Conservation (phyloP, 768 basidiomycete species). For the Leccinum arenicola region DNA sequence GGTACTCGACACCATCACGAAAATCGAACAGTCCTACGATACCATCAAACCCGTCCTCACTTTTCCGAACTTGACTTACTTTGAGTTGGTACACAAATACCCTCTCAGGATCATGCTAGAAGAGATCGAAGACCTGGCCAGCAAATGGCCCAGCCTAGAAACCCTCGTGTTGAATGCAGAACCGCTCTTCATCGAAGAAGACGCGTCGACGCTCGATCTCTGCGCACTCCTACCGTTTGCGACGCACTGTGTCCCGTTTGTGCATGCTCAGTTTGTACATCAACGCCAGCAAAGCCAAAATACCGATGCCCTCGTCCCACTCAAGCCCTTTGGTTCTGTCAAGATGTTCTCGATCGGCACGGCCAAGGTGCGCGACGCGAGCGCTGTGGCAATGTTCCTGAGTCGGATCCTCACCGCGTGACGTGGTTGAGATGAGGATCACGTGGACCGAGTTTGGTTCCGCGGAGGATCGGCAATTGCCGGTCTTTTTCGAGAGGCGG, state of each 20-base stretch:
- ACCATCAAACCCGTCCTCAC: slow-evolving; percentile 37
- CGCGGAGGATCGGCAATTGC: slow-evolving; percentile 12
- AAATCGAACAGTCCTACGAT: slow-evolving; percentile 29
- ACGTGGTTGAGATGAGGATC: slow-evolving; percentile 43
- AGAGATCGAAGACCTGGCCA: slow-evolving; percentile 46
- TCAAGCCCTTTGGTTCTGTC: slow-evolving; percentile 22
- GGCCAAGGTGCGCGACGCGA: slow-evolving; percentile 43
- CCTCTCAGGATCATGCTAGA: slow-evolving; percentile 35
- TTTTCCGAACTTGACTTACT: slow-evolving; percentile 31
- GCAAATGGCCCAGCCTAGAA: slow-evolving; percentile 44
- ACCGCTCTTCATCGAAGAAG: slow-evolving; percentile 32
- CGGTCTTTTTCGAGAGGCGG: slow-evolving; percentile 13
- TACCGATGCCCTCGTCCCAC: slow-evolving; percentile 2
- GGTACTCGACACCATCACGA: too few relatives aligned
- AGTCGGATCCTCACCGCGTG: slow-evolving; percentile 47
- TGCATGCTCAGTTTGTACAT: slow-evolving; percentile 37
- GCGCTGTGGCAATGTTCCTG: slow-evolving; percentile 49
- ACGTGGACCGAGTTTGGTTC: slow-evolving; percentile 40
- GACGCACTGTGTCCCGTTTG: slow-evolving; percentile 36
- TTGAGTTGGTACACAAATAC: slow-evolving; percentile 32
- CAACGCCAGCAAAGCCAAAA: slow-evolving; percentile 28
- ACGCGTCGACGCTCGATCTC: slow-evolving; percentile 32
- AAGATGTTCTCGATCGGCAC: slow-evolving; percentile 45
- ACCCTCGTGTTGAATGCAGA: slow-evolving; percentile 46
- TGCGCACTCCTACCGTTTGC: slow-evolving; percentile 40